Conservation (phyloP, 2,329 filamentous ascomycete genomes). For the Fonsecaea pedrosoi region DNA sequence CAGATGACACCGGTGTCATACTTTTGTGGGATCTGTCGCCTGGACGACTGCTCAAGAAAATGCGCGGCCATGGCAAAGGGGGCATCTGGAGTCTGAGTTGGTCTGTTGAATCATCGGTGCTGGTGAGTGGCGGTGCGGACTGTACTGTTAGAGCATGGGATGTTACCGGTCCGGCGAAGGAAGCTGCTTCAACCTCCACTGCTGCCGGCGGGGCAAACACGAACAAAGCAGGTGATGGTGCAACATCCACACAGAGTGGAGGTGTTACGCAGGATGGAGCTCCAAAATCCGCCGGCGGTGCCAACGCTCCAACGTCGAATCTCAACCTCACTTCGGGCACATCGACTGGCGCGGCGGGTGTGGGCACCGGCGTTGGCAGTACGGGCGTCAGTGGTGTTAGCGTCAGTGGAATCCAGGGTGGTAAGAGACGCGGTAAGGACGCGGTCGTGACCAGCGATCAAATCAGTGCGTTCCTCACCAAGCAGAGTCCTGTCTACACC, state of each 20-base stretch:
- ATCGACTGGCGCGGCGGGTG: conserved; percentile 48
- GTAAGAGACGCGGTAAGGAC: conserved; percentile 82
- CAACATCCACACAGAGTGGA: background rate
- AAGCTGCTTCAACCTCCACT: conserved; percentile 56
- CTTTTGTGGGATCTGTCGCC: conserved; percentile 93
- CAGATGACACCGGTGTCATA: conserved; percentile 86
- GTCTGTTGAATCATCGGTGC: conserved; percentile 87
- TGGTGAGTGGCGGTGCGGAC: conserved; percentile 89
- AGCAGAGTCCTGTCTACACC: conserved; percentile 93
- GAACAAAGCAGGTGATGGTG: conserved; percentile 7
- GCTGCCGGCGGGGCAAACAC: conserved; percentile 43
- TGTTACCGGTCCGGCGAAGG: conserved; percentile 73
- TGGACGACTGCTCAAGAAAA: conserved; percentile 85
- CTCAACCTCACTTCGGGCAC: conserved; percentile 49
- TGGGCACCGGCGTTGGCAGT: conserved; percentile 55
- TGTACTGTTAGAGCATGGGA: conserved; percentile 96
- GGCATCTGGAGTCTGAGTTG: conserved; percentile 94
- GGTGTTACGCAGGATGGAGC: conserved; percentile 9
- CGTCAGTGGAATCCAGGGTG: conserved; percentile 55
- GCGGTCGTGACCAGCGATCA: conserved; percentile 90
- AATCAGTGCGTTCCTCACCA: conserved; percentile 92
- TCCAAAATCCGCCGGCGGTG: conserved; percentile 15
- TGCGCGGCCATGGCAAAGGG: conserved; percentile 90
- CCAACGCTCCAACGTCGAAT: conserved; percentile 17
- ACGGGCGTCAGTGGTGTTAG: conserved; percentile 41